These are phyloP conservation scores for Saccharomycopsis microspora DNA, from an alignment of 805 yeast genomes.

Conservation along the genomic window DNA sequence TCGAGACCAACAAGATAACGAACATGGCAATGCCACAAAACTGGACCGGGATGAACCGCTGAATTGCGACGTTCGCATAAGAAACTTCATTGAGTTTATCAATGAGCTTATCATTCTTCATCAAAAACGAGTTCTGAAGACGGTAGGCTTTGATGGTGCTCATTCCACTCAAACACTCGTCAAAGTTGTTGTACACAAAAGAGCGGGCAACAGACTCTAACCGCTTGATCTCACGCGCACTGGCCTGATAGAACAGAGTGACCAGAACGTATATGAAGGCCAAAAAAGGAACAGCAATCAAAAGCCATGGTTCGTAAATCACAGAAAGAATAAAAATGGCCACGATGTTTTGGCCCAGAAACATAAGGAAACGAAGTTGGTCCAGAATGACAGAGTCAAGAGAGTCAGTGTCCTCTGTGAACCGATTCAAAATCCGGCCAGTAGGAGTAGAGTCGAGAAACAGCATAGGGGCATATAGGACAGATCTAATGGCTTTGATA, in stretches of 20 bases:
- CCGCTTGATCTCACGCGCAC: conserved; percentile 68
- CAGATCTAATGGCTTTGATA: conserved; percentile 41
- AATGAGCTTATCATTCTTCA: conserved; percentile 33
- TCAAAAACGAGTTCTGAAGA: conserved; percentile 33
- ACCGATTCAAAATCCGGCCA: conserved; percentile 76
- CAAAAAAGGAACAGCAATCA: conserved; percentile 49
- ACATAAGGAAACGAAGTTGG: conserved; percentile 48
- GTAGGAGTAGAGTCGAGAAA: conserved; percentile 81
- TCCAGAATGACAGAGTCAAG: conserved; percentile 70
- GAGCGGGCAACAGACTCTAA: conserved; percentile 64
- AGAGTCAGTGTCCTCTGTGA: conserved; percentile 76
- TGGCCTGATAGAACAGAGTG: conserved; percentile 49
- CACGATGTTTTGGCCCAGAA: conserved; percentile 36
- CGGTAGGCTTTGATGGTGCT: conserved; percentile 52
- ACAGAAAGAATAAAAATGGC: conserved; percentile 59
- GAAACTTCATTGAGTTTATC: conserved; percentile 60
- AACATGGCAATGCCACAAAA: conserved; percentile 42
- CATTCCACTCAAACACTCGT: conserved; percentile 58
- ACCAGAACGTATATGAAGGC: conserved; percentile 30
- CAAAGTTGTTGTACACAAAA: conserved; percentile 57
- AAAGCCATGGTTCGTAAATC: conserved; percentile 66
- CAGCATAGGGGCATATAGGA: conserved; percentile 70
- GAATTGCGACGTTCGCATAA: conserved; percentile 48
- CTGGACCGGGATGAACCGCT: conserved; percentile 61
- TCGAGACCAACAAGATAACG: conserved; percentile 43